Evolutionary conservation across 2,329 filamentous ascomycete species (phyloP).

Genomic region (Metarhizium humberi): DNA sequence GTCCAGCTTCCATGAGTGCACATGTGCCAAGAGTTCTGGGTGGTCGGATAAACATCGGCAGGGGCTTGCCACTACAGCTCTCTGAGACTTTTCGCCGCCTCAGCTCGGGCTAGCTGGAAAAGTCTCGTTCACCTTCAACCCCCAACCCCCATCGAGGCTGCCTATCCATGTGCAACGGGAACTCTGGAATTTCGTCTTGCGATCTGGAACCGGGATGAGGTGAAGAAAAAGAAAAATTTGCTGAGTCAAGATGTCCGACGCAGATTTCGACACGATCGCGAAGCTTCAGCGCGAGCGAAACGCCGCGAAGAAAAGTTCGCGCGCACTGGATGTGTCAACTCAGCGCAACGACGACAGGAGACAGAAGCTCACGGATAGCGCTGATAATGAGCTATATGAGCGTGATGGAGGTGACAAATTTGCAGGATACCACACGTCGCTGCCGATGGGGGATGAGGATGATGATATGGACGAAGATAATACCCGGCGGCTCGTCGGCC

Average conservation of each 20-base stretch:
- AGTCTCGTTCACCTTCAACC: slow-evolving; percentile 8
- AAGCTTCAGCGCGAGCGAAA: slow-evolving; percentile 91
- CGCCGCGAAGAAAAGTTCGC: slow-evolving; percentile 73
- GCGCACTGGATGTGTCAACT: slow-evolving; percentile 65
- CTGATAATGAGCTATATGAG: slow-evolving; percentile 84
- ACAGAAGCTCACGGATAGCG: slow-evolving; percentile 80
- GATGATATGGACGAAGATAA: slow-evolving; percentile 70
- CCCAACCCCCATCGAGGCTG: slow-evolving; percentile 12
- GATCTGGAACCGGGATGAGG: slow-evolving; percentile 34
- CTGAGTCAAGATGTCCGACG: slow-evolving; percentile 54
- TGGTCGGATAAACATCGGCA: slow-evolving; percentile 23
- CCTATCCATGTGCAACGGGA: slow-evolving; percentile 28
- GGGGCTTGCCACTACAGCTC: not conserved
- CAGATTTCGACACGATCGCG: slow-evolving; percentile 80
- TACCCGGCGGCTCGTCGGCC: slow-evolving; percentile 74
- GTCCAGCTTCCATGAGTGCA: not conserved
- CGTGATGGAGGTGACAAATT: slow-evolving; percentile 69
- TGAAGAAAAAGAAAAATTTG: slow-evolving; percentile 11
- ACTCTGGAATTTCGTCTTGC: slow-evolving; percentile 23
- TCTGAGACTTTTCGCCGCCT: slow-evolving; percentile 23
- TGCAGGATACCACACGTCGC: slow-evolving; percentile 82
- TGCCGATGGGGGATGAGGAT: slow-evolving; percentile 69
- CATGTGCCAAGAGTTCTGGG: too few species aligned
- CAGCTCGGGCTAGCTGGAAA: not conserved
- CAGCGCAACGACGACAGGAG: slow-evolving; percentile 86